Conservation (phyloP, 2,329 filamentous ascomycete genomes). For the Epichloe gansuensis region DNA sequence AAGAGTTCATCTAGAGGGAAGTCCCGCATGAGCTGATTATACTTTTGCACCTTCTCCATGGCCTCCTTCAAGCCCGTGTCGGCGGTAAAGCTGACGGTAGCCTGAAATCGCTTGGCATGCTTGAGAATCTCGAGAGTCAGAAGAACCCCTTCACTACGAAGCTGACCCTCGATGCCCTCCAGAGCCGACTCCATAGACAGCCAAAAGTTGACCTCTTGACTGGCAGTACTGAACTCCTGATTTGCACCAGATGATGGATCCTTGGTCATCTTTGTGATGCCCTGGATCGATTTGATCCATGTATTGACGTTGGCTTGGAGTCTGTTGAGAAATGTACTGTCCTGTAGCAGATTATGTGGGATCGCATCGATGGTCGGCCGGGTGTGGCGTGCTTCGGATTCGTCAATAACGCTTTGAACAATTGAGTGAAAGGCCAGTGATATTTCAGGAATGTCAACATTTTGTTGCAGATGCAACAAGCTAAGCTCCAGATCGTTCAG, state of each 20-base stretch:
- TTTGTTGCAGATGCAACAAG: conserved; percentile 85
- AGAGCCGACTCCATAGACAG: conserved; percentile 89
- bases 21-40: conserved; percentile 97
- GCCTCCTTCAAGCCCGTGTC: conserved; percentile 95
- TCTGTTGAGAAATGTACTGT: conserved; percentile 86
- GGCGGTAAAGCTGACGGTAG: conserved; percentile 89
- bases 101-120: conserved; percentile 95
- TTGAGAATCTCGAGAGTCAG: conserved; percentile 91
- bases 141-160: conserved; percentile 76
- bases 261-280: conserved; percentile 85
- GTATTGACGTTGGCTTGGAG: conserved; percentile 87
- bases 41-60: conserved; percentile 92
- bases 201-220: conserved; percentile 99
- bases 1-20: conserved; percentile 92
- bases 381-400: conserved; percentile 52
- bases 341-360: conserved; percentile 60
- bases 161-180: conserved; percentile 80
- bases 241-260: conserved; percentile 55
- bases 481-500: conserved; percentile 89
- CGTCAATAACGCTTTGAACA: conserved; percentile 73
- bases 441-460: conserved; percentile 92
- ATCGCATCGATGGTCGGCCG: conserved; percentile 71
- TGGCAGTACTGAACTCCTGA: conserved; percentile 54
- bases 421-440: conserved; percentile 78
- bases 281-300: conserved; percentile 98